Evolutionary conservation across 169 alveolate genomes (phyloP).

Genomic region (Theileria sp.): DNA sequence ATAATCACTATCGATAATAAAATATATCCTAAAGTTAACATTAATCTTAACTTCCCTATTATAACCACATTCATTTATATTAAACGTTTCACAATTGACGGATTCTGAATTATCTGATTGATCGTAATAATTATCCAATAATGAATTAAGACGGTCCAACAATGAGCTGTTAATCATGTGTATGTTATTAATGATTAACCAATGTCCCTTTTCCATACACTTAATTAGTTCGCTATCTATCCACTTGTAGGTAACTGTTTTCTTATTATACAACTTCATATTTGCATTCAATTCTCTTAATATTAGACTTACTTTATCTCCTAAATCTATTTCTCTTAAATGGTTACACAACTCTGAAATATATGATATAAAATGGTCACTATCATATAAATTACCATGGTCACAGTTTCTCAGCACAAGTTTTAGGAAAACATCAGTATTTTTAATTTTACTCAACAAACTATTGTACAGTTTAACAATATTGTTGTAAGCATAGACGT

Average conservation of each 20-base stretch:
- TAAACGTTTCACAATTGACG: conserved; percentile 8
- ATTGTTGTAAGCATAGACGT: neutral
- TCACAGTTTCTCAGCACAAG: neutral
- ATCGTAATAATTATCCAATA: conserved; percentile 75
- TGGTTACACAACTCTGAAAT: neutral
- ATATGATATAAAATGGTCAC: neutral
- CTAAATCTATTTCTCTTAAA: neutral
- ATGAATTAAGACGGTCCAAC: conserved; percentile 90
- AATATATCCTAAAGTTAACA: conserved; percentile 86
- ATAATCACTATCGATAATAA: conserved; percentile 73
- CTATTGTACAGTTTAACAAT: neutral
- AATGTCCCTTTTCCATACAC: conserved; percentile 88
- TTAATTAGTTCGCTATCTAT: conserved; percentile 85
- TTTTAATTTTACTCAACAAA: neutral
- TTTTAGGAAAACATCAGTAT: neutral
- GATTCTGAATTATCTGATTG: conserved; percentile 28
- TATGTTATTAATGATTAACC: conserved; percentile 88
- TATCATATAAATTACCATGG: neutral
- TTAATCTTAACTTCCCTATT: conserved; percentile 83
- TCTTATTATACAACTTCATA: neutral
- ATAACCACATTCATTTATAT: conserved; percentile 72
- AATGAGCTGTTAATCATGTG: conserved; percentile 89
- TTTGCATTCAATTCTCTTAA: neutral
- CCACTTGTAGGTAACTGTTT: conserved; percentile 59
- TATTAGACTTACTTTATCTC: neutral